These are phyloP conservation scores for Populus tomentosa DNA, from an alignment of 441 rosid genomes.

Conservation along the genomic window DNA sequence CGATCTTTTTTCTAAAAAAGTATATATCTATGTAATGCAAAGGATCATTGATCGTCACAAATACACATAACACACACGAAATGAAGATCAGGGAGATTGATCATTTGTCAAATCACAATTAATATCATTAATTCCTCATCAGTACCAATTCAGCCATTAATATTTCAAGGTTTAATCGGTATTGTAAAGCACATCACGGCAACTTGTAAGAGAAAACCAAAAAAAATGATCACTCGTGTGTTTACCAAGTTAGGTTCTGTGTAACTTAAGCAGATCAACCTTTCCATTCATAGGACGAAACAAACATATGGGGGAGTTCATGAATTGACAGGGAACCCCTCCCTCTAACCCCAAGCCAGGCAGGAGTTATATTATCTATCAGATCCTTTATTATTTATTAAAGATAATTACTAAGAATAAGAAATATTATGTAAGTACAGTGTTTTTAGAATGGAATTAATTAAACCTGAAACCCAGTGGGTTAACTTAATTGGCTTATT, in stretches of 20 bases:
- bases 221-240: background rate
- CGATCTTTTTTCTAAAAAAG: too few relatives aligned
- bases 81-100: background rate
- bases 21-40: background rate
- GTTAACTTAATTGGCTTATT: constrained; percentile 17
- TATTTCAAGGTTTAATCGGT: background rate
- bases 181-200: constrained; percentile 1
- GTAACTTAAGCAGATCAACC: background rate
- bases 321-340: constrained; percentile 1
- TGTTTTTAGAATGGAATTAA: background rate
- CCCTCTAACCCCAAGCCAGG: background rate
- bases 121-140: background rate
- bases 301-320: constrained; percentile 10
- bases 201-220: constrained; percentile 9
- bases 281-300: constrained; percentile 10
- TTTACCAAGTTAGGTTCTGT: constrained; percentile 7
- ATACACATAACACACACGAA: too few relatives aligned
- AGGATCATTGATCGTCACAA: background rate
- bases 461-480: constrained; percentile 18
- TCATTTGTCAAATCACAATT: background rate
- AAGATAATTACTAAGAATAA: background rate
- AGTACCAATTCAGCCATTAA: background rate
- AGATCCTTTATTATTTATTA: background rate
- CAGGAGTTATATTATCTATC: background rate
- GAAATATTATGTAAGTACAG: background rate